A percentile compares a stretch with the other conserved stretches of the same genome.
phyloP scores from a whole-genome alignment of 1,139 yeast genomes.

The Suhomyces choctaworum region DNA sequence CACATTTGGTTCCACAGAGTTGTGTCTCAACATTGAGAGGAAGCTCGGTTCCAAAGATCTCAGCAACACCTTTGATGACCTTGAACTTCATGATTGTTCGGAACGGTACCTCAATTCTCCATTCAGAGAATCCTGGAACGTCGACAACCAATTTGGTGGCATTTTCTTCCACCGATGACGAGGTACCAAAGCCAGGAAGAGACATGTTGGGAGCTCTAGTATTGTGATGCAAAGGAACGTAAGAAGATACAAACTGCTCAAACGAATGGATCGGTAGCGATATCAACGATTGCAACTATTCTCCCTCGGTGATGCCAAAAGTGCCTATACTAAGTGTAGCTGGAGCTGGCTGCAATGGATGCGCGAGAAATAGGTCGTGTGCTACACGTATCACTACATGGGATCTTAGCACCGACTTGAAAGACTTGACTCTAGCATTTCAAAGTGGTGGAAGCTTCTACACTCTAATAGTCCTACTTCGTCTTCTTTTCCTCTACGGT shows the following conservation, averaged over 20 bases:
- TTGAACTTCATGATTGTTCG: constrained; percentile 57
- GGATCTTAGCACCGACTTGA: too few relatives aligned
- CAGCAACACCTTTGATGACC: constrained; percentile 72
- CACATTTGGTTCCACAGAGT: constrained; percentile 59
- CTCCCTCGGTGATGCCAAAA: background rate
- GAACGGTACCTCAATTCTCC: constrained; percentile 79
- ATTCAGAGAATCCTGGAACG: constrained; percentile 60
- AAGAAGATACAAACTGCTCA: too few relatives aligned
- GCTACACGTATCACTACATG: too few relatives aligned
- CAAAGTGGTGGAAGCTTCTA: too few relatives aligned
- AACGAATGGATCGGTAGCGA: too few relatives aligned
- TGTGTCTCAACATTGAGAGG: constrained; percentile 67
- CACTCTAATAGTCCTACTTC: too few relatives aligned
- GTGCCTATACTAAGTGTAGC: too few relatives aligned
- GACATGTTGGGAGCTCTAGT: constrained; percentile 16
- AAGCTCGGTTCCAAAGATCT: constrained; percentile 89
- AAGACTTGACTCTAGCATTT: too few relatives aligned
- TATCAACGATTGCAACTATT: too few relatives aligned
- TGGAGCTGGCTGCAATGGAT: constrained; percentile 7
- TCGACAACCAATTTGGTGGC: constrained; percentile 17
- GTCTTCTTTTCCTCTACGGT: background rate
- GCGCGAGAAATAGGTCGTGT: constrained; percentile 4
- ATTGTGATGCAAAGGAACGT: too few relatives aligned
- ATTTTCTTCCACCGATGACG: constrained; percentile 12
- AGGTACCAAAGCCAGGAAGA: constrained; percentile 19